Percentiles rank a stretch among this genome's conserved stretches.
phyloP scores from a whole-genome alignment of 768 basidiomycete genomes.

The Boletales sp. region DNA sequence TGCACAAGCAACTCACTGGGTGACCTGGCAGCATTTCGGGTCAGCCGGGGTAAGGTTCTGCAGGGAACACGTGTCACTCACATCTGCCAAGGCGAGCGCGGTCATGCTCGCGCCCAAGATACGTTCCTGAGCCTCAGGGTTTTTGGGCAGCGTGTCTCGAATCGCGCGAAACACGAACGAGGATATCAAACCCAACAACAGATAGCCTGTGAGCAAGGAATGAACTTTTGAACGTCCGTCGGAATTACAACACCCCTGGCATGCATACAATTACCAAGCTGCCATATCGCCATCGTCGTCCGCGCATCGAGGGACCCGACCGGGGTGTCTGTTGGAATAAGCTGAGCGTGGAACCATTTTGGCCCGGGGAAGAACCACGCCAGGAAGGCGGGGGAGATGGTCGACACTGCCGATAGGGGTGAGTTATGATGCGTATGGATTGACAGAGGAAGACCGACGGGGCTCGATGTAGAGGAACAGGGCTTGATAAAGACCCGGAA shows the following conservation, averaged over 20 bases:
- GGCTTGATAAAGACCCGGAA: slow-evolving; percentile 59
- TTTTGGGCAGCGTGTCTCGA: slow-evolving; percentile 52
- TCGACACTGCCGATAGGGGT: slow-evolving; percentile 39
- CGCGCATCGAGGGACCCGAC: slow-evolving; percentile 40
- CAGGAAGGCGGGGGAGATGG: slow-evolving; percentile 46
- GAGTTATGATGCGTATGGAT: slow-evolving; percentile 12
- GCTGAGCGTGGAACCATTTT: slow-evolving; percentile 62
- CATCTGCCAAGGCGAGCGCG: slow-evolving; percentile 69
- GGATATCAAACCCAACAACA: slow-evolving; percentile 61
- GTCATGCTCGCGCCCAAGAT: slow-evolving; percentile 60
- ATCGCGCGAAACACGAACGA: slow-evolving; percentile 66
- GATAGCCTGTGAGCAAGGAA: slow-evolving; percentile 44
- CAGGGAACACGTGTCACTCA: slow-evolving; percentile 32
- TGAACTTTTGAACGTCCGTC: neutral
- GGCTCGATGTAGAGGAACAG: slow-evolving; percentile 69
- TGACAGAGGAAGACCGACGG: slow-evolving; percentile 31
- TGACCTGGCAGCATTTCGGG: slow-evolving; percentile 37
- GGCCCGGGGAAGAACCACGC: slow-evolving; percentile 59
- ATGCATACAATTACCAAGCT: slow-evolving; percentile 59
- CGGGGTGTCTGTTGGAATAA: slow-evolving; percentile 46
- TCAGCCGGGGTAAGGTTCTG: neutral
- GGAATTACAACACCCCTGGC: neutral
- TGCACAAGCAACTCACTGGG: slow-evolving; percentile 47
- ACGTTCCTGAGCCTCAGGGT: slow-evolving; percentile 63
- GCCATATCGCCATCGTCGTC: slow-evolving; percentile 61